Base-by-base conservation (phyloP, 805 yeast species). In the Candida nemodendra region DNA sequence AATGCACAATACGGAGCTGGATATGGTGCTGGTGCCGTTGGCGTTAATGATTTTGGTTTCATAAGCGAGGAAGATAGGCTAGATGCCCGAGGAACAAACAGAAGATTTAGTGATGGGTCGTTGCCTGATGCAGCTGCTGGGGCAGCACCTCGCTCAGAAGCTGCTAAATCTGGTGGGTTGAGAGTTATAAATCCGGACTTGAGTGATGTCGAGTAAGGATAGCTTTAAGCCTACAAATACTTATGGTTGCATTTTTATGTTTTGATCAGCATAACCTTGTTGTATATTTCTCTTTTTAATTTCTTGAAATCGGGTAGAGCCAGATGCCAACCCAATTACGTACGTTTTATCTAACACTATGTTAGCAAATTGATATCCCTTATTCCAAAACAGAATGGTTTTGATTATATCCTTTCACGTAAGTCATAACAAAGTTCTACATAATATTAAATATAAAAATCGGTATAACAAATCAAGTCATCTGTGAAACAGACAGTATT, bases 51-150 rank as follows among this genome's bases (percentile, higher is more conserved):
- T 13, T 48, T 48, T 27, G 57, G 57, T n/a, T 53, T 51, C 39
- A 25, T 47, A 18, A 45, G 47, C 27, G 46, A 46, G 24, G 53
- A 47, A 23, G 58, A 55, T 26, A 34, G 54, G 41, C 39, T 47
- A 19, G 52, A 44, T 19, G 34, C 29, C 18, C 51, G 51, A 11
- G 56, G 54, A n/a, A 45, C 48, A 2, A 59, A 47, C 9, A 53
- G 65, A 44, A 36, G 66, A 19, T 62, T 62, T 39, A 60, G 65
- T 34, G 59, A 61, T 33, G 61, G 61, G 12, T 57, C 63, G 8
- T 44, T 62, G 34, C 65, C 66, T 1, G 65, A 61, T 48, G 65
- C 63, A 3, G 61, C 61, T 1, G 57, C 50, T n/a, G 57, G 52
- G 2, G 45, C 47, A 9, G 43, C 34, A 13, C 15, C 21, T 11